A percentile compares a stretch with the other conserved stretches of the same genome.
Conservation (phyloP, 805 yeast genomes). For the Babjeviella inositovora region DNA sequence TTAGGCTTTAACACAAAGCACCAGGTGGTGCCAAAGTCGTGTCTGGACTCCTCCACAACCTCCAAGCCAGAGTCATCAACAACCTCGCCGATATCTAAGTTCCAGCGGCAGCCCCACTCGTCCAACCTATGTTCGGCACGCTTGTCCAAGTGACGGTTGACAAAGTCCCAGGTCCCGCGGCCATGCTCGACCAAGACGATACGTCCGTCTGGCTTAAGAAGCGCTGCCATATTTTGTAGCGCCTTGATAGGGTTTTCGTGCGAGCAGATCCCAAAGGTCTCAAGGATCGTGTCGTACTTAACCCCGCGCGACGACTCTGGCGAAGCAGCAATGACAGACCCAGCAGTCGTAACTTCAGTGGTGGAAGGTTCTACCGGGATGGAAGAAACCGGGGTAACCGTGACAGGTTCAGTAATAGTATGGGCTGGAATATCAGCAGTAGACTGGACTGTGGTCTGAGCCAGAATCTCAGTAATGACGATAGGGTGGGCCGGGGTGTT, state of each 20-base stretch:
- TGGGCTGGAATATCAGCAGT: constrained; percentile 7
- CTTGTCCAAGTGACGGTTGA: constrained; percentile 69
- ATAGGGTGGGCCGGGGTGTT: constrained; percentile 1
- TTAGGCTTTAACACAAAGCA: constrained; percentile 60
- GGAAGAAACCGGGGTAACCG: no score
- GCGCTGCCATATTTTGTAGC: constrained; percentile 48
- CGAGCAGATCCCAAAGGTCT: constrained; percentile 92
- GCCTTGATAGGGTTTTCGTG: constrained; percentile 87
- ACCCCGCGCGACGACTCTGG: constrained; percentile 15
- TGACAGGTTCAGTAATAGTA: no score
- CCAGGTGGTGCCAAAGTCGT: constrained; percentile 91
- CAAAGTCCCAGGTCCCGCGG: constrained; percentile 60
- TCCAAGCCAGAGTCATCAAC: constrained; percentile 74
- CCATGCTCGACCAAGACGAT: constrained; percentile 87
- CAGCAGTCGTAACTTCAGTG: no score
- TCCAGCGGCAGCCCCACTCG: constrained; percentile 98
- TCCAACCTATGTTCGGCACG: constrained; percentile 73
- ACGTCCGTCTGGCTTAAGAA: constrained; percentile 83
- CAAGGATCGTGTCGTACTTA: constrained; percentile 82
- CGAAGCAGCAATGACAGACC: constrained; percentile 7
- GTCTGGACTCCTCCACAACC: constrained; percentile 62
- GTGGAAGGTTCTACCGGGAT: no score
- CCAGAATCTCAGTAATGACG: no score
- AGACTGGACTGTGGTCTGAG: constrained; percentile 1
- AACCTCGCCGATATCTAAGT: constrained; percentile 80